Evolutionary conservation across 2,329 filamentous ascomycete genomes (phyloP), one percentile per base, ranked within the genome.

Genomic region (Microdochium nivale): DNA sequence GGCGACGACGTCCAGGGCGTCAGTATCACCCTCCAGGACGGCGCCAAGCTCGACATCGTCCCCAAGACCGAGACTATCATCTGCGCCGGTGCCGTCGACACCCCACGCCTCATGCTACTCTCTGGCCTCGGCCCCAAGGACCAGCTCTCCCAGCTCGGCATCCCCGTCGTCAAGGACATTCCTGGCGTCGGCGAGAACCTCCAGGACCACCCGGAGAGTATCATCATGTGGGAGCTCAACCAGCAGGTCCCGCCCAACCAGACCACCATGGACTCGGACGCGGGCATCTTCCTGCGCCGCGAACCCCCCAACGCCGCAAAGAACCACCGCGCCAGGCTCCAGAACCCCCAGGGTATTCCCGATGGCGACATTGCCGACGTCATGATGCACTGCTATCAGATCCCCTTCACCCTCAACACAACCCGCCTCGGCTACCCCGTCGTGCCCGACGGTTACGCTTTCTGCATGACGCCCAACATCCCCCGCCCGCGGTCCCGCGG

Each of bases 331-430:
- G 16, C 8, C 40, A 65, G 65, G 13, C 67, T 71, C 7, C 76
- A 77, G 56, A 78, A 75, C 57, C 74, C 76, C 16, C 62, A 69
- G n/a, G 69, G 65, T 5, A 63, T 79, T 40, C 66, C 72, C 2
- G 89, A 95, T 60, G 86, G 86, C 50, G 80, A 87, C 55, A 84
- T 88, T 51, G 87, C 87, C 56, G 90, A 96, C 64, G 73, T 95
- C 62, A 95, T 95, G 90, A 94, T 94, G 87, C 90, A 95, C 74
- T 95, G 90, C 79, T 95, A 95, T 75, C 90, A 95, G 71, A 95
- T 95, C 59, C 90, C 90, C 51, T 95, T 95, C 72, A 88, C 85
- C 56, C 81, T 90, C 59, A 95, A 95, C 78, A 96, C 90, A 1
- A 73, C 79, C 51, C 84, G 88, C 40, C 78, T 96, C 11, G 90